Conservation (phyloP, 2,329 filamentous ascomycete species). For the Didymella glomerata region DNA sequence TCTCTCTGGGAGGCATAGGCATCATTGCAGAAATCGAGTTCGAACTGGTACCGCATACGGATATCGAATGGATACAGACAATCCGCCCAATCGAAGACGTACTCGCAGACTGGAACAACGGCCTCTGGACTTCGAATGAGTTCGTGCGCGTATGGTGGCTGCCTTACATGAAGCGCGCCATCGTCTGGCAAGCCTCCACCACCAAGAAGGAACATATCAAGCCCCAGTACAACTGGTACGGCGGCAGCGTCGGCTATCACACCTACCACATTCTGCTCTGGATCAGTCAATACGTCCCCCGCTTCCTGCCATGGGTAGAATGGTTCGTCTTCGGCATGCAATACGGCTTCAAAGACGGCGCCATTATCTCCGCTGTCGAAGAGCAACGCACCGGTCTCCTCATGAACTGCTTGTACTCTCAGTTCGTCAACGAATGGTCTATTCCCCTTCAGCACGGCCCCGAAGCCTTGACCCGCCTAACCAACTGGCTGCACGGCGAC, state of each 20-base stretch:
- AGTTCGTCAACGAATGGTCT: constrained; percentile 98
- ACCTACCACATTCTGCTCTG: constrained; percentile 92
- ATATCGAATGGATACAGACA: constrained; percentile 86
- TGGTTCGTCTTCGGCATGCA: constrained; percentile 98
- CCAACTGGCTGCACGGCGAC: constrained; percentile 85
- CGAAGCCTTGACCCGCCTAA: constrained; percentile 82
- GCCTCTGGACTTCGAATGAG: constrained; percentile 83
- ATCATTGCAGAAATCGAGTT: constrained; percentile 92
- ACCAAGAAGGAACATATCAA: constrained; percentile 68
- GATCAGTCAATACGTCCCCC: constrained; percentile 77
- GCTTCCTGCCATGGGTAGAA: constrained; percentile 85
- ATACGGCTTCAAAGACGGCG: constrained; percentile 83
- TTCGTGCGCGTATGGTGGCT: constrained; percentile 98
- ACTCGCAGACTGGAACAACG: constrained; percentile 73
- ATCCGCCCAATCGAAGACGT: constrained; percentile 75
- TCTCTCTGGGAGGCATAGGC: constrained; percentile 88
- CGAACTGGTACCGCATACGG: constrained; percentile 79
- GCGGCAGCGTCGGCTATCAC: constrained; percentile 81
- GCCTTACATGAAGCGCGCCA: constrained; percentile 86
- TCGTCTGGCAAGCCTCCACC: constrained; percentile 89
- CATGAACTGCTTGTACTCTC: constrained; percentile 98
- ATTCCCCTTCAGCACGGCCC: constrained; percentile 85
- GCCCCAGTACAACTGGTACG: constrained; percentile 78
- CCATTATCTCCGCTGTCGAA: constrained; percentile 77
- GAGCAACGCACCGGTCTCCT: constrained; percentile 80